Evolutionary conservation across 768 basidiomycete species (phyloP), one percentile per base, ranked within the genome.

Genomic region (Sarcodon sp.): DNA sequence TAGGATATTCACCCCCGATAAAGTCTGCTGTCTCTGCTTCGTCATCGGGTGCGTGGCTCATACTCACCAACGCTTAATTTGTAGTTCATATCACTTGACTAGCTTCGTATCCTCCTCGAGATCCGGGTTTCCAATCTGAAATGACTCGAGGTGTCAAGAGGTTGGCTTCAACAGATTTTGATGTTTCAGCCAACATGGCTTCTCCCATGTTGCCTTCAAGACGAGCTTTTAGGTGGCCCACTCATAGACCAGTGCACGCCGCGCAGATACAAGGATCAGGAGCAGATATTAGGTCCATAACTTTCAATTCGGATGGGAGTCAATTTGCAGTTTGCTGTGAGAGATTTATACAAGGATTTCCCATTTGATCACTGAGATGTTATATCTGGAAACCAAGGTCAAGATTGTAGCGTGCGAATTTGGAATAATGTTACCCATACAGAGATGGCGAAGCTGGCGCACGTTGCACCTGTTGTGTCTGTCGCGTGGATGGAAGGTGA

Each of bases 401-500:
- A 66, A 36, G 80, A 85, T 61, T 68, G 65, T 33, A 75, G 78
- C 16, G 64, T 83, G 44, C 78, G 83, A 41, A 73, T 85, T 57
- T 82, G 79, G 79, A 70, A 69, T 52, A 79, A 69, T 51, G 47
- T 57, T 33, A 65, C 55, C 32, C 63, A 61, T 11, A 59, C 59
- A 36, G 83, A 85, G 62, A 65, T 79, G 44, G 79, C 77, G 8
- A 68, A 73, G 43, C 63, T 85, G 44, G 60, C 69, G 16, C 77
- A 80, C 54, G 73, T 71, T 55, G 63, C 74, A 43, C 62, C 64
- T 2, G 62, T 79, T 7, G 60, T 73, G 27, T 66, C 69, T 7
- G 66, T 77, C 6, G 69, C 68, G 43, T 85, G 83, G 83, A 68
- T 83, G 66, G 70, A 73, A 34, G 69, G 68, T 32, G 75, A 79